These are phyloP conservation scores for Casuarina glauca DNA, from an alignment of 306 rosid genomes.

Conservation along the genomic window DNA sequence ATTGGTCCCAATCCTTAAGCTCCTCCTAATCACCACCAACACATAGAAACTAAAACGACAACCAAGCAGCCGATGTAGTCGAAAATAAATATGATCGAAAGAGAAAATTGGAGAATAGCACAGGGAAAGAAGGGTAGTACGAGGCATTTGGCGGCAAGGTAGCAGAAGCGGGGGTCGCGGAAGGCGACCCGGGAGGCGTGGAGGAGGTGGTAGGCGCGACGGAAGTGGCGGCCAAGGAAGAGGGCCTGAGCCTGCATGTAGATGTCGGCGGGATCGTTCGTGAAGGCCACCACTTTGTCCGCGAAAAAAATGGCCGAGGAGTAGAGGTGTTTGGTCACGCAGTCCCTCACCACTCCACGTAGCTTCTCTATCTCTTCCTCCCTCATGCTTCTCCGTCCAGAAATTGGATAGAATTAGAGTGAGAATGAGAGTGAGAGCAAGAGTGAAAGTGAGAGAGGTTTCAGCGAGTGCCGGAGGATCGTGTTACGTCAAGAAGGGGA, in stretches of 20 bases:
- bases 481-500: background rate
- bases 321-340: slow-evolving; percentile 90
- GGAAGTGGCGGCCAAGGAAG: slow-evolving; percentile 91
- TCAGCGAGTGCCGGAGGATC: background rate
- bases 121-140: slow-evolving; percentile 5
- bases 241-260: slow-evolving; percentile 98
- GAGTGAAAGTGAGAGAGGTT: background rate
- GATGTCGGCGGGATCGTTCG: slow-evolving; percentile 87
- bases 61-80: background rate
- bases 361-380: slow-evolving; percentile 91
- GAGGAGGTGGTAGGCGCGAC: slow-evolving; percentile 92
- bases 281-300: slow-evolving; percentile 83
- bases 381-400: slow-evolving; percentile 43
- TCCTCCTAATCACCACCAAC: slow-evolving; percentile 58
- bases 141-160: slow-evolving; percentile 98
- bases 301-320: slow-evolving; percentile 98
- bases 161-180: slow-evolving; percentile 88
- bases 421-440: no score
- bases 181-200: slow-evolving; percentile 85
- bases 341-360: slow-evolving; percentile 86
- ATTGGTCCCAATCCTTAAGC: slow-evolving; percentile 96
- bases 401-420: no score
- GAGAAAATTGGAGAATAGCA: no score
- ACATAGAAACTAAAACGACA: background rate
- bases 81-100: background rate